Conservation (phyloP, 2,329 filamentous ascomycete species). For the Diaporthe sp. region DNA sequence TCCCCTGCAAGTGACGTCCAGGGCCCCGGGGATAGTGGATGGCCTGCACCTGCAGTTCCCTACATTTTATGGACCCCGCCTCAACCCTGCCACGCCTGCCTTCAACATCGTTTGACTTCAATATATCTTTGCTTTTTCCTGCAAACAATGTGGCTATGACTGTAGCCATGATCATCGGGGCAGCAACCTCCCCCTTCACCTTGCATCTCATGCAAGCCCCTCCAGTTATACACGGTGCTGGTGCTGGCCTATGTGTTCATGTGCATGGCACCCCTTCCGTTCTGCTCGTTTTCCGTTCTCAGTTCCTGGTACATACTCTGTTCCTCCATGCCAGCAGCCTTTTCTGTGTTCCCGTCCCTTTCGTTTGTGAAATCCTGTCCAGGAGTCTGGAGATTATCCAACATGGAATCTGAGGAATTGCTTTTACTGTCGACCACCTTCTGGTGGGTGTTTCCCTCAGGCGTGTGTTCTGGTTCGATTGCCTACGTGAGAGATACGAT, state of each 20-base stretch:
- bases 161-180: not conserved
- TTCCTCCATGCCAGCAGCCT: not conserved
- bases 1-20: not conserved
- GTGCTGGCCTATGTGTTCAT: not conserved
- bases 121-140: not conserved
- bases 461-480: not conserved
- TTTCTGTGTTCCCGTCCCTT: not conserved
- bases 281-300: not conserved
- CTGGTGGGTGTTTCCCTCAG: too few relatives aligned
- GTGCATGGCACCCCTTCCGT: not conserved
- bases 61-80: not conserved
- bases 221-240: not conserved
- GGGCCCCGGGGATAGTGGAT: not conserved
- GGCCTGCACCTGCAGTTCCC: not conserved
- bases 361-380: not conserved
- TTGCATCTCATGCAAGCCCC: not conserved
- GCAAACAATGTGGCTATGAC: not conserved
- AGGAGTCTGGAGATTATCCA: not conserved
- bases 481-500: not conserved
- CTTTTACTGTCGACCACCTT: too few relatives aligned
- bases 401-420: not conserved
- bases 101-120: not conserved
- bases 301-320: too few relatives aligned
- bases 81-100: not conserved
- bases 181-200: too few relatives aligned